These are phyloP conservation scores for Carnegiea gigantea DNA, from an alignment of 179 eudicot genomes.

Conservation along the genomic window DNA sequence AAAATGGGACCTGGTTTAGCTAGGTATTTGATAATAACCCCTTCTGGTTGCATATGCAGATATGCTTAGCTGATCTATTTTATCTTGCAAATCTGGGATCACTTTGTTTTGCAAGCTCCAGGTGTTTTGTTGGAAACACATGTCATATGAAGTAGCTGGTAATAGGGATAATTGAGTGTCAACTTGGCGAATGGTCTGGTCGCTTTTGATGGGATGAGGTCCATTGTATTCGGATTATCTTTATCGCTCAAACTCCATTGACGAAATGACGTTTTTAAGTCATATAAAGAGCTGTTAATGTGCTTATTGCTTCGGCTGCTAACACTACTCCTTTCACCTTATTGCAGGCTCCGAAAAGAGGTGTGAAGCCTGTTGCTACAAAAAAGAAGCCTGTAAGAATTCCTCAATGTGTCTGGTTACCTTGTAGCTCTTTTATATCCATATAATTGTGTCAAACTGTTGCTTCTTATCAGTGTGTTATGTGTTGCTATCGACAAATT, in stretches of 20 bases:
- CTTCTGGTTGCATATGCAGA: neutral
- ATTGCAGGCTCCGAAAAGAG: constrained; percentile 26
- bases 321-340: neutral
- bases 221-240: neutral
- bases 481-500: no score
- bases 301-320: neutral
- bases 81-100: neutral
- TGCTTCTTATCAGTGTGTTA: neutral
- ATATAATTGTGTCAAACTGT: neutral
- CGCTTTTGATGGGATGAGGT: neutral
- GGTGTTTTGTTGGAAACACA: neutral
- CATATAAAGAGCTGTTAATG: neutral
- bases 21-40: neutral
- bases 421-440: neutral
- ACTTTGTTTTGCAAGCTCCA: neutral
- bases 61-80: neutral
- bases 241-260: no score
- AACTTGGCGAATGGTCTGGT: neutral
- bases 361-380: constrained; percentile 18
- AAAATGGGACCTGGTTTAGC: neutral
- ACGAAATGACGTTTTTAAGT: neutral
- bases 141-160: neutral
- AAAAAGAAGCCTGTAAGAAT: constrained; percentile 30
- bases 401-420: neutral
- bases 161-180: neutral